A percentile compares a stretch with the other conserved stretches of the same genome.
Conservation (phyloP, 2,329 filamentous ascomycete species). For the Fusarium napiforme region DNA sequence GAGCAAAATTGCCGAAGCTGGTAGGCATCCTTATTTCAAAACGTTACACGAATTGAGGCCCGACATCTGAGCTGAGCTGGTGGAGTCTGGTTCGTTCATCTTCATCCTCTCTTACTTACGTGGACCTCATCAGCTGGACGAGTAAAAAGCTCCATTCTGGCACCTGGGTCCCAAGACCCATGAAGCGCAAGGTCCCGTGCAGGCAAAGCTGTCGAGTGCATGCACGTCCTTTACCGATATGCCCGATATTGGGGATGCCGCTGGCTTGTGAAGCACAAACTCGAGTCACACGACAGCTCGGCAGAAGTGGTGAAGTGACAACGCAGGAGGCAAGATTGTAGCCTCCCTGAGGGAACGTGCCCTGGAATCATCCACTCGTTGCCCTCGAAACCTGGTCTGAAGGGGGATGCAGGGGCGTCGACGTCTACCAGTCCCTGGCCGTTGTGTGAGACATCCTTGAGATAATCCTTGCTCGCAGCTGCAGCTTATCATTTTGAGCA, state of each 20-base stretch:
- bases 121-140: slow-evolving; percentile 13
- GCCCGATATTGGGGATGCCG: slow-evolving; percentile 1
- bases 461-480: slow-evolving; percentile 13
- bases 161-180: slow-evolving; percentile 14
- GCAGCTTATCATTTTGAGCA: slow-evolving; percentile 5
- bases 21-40: background rate
- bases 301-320: slow-evolving; percentile 14
- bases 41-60: background rate
- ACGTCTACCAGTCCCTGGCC: slow-evolving; percentile 21
- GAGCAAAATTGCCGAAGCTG: slow-evolving; percentile 6
- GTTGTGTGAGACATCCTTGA: slow-evolving; percentile 31
- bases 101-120: slow-evolving; percentile 27
- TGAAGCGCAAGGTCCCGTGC: slow-evolving; percentile 9
- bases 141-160: slow-evolving; percentile 25
- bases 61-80: background rate
- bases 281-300: slow-evolving; percentile 11
- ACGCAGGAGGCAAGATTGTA: slow-evolving; percentile 28
- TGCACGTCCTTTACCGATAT: background rate
- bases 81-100: slow-evolving; percentile 6
- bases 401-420: slow-evolving; percentile 30
- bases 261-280: background rate
- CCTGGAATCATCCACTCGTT: slow-evolving; percentile 26
- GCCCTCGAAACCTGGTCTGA: slow-evolving; percentile 18
- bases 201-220: slow-evolving; percentile 14
- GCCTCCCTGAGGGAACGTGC: slow-evolving; percentile 7